These are phyloP conservation scores for Medicago lupulina DNA, from an alignment of 306 rosid species.

Conservation along the genomic window DNA sequence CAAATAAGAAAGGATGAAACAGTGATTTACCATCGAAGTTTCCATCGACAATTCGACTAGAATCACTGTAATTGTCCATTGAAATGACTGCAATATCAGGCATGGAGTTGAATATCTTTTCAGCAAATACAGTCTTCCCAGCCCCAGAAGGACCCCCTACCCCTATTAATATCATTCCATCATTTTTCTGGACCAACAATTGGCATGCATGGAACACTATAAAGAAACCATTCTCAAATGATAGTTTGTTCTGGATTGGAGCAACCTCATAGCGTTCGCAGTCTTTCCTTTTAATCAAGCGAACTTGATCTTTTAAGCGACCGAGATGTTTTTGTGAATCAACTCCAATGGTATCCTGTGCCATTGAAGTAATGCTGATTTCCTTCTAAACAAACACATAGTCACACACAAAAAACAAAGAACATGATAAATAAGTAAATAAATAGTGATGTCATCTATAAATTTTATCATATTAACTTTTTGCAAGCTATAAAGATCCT, in stretches of 20 bases:
- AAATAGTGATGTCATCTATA: not conserved
- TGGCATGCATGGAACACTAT: slow-evolving; percentile 88
- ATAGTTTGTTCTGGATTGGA: slow-evolving; percentile 68
- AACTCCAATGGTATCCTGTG: slow-evolving; percentile 51
- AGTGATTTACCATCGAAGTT: slow-evolving; percentile 82
- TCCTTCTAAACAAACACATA: slow-evolving; percentile 34
- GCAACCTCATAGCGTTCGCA: slow-evolving; percentile 69
- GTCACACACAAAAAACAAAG: not conserved
- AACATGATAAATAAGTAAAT: not conserved
- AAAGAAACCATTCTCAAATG: slow-evolving; percentile 98
- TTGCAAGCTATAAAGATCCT: not conserved
- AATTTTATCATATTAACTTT: not conserved
- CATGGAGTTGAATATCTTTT: slow-evolving; percentile 86
- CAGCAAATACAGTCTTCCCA: slow-evolving; percentile 90
- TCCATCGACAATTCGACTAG: slow-evolving; percentile 97
- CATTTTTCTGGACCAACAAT: slow-evolving; percentile 79
- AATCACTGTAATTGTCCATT: slow-evolving; percentile 94
- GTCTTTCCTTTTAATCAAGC: slow-evolving; percentile 72
- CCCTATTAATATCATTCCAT: slow-evolving; percentile 88
- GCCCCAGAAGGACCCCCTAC: slow-evolving; percentile 99
- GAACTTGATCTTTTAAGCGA: slow-evolving; percentile 83
- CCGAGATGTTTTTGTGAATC: slow-evolving; percentile 72
- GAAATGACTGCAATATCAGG: slow-evolving; percentile 96
- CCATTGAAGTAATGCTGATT: slow-evolving; percentile 57
- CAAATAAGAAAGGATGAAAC: slow-evolving; percentile 32